Conservation (phyloP, 352 stramenopile species). For the Pythium volutum region DNA sequence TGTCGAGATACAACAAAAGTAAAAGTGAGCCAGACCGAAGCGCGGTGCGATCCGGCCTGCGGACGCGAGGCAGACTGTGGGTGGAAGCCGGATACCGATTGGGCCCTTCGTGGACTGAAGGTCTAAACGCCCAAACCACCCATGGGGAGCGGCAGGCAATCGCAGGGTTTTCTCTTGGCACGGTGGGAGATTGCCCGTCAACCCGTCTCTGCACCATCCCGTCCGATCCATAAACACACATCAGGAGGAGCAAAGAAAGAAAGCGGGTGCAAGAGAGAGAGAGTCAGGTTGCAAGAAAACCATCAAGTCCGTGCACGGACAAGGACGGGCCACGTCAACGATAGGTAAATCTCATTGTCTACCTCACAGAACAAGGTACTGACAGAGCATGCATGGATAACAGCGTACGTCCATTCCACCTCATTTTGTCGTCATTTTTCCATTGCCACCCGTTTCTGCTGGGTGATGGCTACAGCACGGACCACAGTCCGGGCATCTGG, state of each 20-base stretch:
- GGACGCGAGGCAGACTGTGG: not conserved
- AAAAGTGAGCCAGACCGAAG: constrained; percentile 19
- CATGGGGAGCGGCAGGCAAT: no score
- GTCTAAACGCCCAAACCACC: no score
- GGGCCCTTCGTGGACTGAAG: not conserved
- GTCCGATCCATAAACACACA: constrained; percentile 14
- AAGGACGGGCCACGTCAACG: not conserved
- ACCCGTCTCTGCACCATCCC: constrained; percentile 9
- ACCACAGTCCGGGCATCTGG: constrained; percentile 2
- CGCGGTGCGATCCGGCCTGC: not conserved
- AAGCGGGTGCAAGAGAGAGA: constrained; percentile 22
- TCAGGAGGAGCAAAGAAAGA: constrained; percentile 11
- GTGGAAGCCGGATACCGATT: constrained; percentile 1
- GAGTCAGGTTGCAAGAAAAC: constrained; percentile 10
- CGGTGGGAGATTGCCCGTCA: constrained; percentile 14
- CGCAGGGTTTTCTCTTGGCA: no score
- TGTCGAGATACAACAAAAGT: constrained; percentile 24
- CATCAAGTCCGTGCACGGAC: constrained; percentile 1
- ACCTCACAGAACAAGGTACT: constrained; percentile 4
- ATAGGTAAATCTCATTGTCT: not conserved
- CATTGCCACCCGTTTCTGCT: not conserved
- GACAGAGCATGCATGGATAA: no score
- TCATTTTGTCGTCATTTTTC: not conserved
- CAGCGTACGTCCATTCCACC: not conserved
- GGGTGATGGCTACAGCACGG: not conserved